phyloP scores from a whole-genome alignment of 306 rosid species.

The Crotalaria pallida region DNA sequence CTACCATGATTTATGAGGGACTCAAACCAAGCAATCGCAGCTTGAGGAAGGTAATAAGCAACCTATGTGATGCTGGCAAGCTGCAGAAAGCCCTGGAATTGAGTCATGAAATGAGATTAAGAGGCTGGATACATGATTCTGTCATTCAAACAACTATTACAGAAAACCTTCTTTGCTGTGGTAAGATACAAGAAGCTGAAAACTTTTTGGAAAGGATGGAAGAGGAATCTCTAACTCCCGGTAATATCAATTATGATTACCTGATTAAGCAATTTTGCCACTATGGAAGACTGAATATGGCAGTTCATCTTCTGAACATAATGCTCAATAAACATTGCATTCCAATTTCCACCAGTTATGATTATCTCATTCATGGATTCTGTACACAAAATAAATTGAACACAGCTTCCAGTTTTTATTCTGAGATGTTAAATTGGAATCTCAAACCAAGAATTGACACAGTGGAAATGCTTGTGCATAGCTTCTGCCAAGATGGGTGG shows the following conservation, averaged over 20 bases:
- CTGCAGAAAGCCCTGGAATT: conserved; percentile 57
- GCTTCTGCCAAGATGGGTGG: conserved; percentile 49
- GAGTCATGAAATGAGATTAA: conserved; percentile 61
- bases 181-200: conserved; percentile 67
- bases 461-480: conserved; percentile 42
- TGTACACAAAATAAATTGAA: conserved; percentile 46
- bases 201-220: conserved; percentile 51
- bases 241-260: conserved; percentile 54
- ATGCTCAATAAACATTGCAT: conserved; percentile 64
- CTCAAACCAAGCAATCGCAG: conserved; percentile 58
- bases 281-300: conserved; percentile 49
- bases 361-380: conserved; percentile 46
- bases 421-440: conserved; percentile 58
- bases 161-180: conserved; percentile 50
- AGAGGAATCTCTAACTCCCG: conserved; percentile 57
- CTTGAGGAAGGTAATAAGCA: conserved; percentile 52
- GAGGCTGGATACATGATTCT: conserved; percentile 72
- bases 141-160: conserved; percentile 49
- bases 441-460: conserved; percentile 53
- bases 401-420: conserved; percentile 53
- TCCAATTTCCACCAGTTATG: conserved; percentile 68
- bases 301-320: conserved; percentile 57
- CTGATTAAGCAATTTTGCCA: conserved; percentile 62
- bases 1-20: conserved; percentile 58
- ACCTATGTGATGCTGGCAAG: conserved; percentile 51